A percentile compares a stretch with the other conserved stretches of the same genome.
These are phyloP conservation scores for Trifolium repens DNA, from an alignment of 306 rosid species.

Conservation along the genomic window DNA sequence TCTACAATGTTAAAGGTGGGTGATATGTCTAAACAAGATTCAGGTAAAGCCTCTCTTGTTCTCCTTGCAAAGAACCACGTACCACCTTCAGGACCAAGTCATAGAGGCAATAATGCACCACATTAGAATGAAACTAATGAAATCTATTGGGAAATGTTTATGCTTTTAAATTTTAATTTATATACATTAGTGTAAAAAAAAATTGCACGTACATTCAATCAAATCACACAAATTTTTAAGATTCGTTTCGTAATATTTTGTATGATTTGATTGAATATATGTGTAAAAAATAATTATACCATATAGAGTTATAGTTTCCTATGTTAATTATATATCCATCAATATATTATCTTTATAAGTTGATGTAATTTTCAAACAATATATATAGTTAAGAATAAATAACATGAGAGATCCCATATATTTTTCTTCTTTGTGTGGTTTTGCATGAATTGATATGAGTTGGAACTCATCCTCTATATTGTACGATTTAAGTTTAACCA, in stretches of 20 bases:
- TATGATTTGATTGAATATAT: too few relatives aligned
- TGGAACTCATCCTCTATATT: neutral
- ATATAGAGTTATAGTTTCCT: too few relatives aligned
- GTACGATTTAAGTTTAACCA: neutral
- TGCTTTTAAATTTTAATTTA: too few relatives aligned
- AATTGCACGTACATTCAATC: too few relatives aligned
- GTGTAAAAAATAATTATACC: too few relatives aligned
- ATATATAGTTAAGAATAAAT: neutral
- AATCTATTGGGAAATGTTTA: neutral
- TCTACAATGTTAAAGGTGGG: constrained; percentile 3
- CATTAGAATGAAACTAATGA: constrained; percentile 23
- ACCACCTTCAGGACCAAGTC: constrained; percentile 54
- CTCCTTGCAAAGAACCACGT: constrained; percentile 26
- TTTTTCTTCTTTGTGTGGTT: neutral
- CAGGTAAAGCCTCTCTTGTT: constrained; percentile 8
- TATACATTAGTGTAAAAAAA: too few relatives aligned
- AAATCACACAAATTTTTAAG: too few relatives aligned
- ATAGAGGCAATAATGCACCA: constrained; percentile 36
- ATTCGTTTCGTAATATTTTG: too few relatives aligned
- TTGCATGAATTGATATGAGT: neutral
- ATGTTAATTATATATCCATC: too few relatives aligned
- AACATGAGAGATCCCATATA: constrained; percentile 1
- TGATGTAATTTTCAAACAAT: too few relatives aligned
- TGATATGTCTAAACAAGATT: neutral
- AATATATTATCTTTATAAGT: too few relatives aligned